Evolutionary conservation across 257 asterid genomes (phyloP).

Genomic region (Euphrasia confusa): DNA sequence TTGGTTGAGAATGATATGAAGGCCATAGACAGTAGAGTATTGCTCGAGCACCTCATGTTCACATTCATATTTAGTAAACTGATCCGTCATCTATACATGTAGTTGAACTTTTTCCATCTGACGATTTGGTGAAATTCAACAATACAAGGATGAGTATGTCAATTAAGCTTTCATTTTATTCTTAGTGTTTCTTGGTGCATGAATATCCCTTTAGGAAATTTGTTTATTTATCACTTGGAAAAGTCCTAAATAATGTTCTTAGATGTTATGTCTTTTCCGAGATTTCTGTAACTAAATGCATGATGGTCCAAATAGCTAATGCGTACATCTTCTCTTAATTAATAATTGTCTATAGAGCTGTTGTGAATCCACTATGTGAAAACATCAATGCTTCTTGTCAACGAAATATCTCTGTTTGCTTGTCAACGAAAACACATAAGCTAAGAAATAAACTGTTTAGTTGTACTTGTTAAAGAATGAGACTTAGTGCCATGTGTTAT

Average conservation of each 20-base stretch:
- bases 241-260: background rate
- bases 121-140: conserved; percentile 98
- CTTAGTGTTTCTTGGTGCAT: conserved; percentile 9
- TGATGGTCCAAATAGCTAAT: background rate
- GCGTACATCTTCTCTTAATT: background rate
- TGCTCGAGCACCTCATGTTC: no score
- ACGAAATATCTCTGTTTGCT: no score
- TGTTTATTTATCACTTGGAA: background rate
- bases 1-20: background rate
- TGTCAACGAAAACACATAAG: no score
- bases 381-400: no score
- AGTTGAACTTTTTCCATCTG: conserved; percentile 70
- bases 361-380: background rate
- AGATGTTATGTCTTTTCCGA: background rate
- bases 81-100: conserved; percentile 92
- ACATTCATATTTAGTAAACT: conserved; percentile 46
- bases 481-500: conserved; percentile 8
- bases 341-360: background rate
- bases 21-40: no score
- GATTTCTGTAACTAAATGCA: background rate
- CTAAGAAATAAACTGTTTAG: background rate
- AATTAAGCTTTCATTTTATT: conserved; percentile 1
- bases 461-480: background rate
- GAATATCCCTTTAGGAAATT: background rate
- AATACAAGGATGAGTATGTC: conserved; percentile 92